Percentiles rank a stretch among this genome's conserved stretches.
phyloP scores from a whole-genome alignment of 78 protist genomes.

The slime mould (Dictyostelium discoideum) region DNA sequence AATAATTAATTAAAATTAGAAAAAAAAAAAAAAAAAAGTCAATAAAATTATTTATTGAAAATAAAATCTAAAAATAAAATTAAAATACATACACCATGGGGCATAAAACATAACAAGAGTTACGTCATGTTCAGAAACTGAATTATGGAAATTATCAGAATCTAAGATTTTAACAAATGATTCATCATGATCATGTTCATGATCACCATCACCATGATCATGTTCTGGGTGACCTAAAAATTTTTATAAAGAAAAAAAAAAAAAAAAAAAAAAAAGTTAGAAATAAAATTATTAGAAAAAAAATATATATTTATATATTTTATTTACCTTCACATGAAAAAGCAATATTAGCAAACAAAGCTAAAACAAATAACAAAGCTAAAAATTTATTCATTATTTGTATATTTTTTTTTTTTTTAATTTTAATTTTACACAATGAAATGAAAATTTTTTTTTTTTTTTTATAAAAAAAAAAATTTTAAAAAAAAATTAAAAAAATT shows the following conservation, averaged over 20 bases:
- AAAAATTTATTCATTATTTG: slow-evolving; percentile 31
- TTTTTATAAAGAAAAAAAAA: no score
- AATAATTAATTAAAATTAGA: no score
- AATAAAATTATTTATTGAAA: no score
- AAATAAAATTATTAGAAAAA: background rate
- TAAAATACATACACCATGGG: slow-evolving; percentile 13
- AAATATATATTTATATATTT: background rate
- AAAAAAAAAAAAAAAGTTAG: background rate
- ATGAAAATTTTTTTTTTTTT: background rate
- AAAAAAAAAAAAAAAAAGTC: no score
- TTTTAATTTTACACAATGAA: slow-evolving; percentile 16
- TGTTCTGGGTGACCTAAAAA: slow-evolving; percentile 31
- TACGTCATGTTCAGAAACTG: slow-evolving; percentile 39
- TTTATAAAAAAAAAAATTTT: background rate
- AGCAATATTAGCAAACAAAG: slow-evolving; percentile 15
- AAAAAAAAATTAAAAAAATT: background rate
- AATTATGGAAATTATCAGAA: background rate
- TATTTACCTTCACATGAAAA: slow-evolving; percentile 14
- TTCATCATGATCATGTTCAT: slow-evolving; percentile 14
- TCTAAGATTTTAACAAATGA: background rate
- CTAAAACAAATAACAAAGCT: background rate
- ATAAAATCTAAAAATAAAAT: no score
- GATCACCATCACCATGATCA: slow-evolving; percentile 2
- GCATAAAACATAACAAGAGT: slow-evolving; percentile 51
- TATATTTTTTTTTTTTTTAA: background rate